phyloP scores from a whole-genome alignment of 2,329 filamentous ascomycete genomes.

The Xylariaceae sp. region DNA sequence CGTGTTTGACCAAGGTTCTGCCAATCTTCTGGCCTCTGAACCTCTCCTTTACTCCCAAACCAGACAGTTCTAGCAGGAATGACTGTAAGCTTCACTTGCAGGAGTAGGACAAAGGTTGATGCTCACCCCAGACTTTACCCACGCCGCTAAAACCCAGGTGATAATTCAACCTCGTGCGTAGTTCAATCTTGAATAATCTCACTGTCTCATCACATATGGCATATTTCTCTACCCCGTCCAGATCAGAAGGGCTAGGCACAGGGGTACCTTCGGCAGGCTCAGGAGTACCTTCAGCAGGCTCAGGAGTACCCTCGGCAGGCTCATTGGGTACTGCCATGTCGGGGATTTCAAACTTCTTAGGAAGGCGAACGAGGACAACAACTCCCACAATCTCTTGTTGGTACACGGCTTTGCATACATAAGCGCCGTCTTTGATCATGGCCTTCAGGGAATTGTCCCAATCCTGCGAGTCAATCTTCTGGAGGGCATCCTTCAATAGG shows the following conservation, averaged over 20 bases:
- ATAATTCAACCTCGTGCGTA: neutral
- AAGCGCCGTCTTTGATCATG: neutral
- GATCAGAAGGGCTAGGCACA: neutral
- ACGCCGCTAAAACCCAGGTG: neutral
- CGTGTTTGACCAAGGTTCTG: conserved; percentile 7
- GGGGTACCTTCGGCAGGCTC: neutral
- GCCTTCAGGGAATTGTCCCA: neutral
- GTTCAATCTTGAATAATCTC: neutral
- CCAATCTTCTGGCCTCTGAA: conserved; percentile 9
- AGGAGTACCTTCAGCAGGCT: too few relatives aligned
- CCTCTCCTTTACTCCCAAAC: conserved; percentile 3
- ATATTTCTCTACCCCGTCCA: neutral
- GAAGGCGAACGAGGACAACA: neutral
- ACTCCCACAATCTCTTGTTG: conserved; percentile 11
- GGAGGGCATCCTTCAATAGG: conserved; percentile 1
- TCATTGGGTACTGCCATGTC: too few relatives aligned
- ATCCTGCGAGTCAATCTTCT: neutral
- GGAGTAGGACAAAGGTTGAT: neutral
- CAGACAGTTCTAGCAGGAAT: neutral
- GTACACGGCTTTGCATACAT: conserved; percentile 1
- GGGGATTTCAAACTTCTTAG: neutral
- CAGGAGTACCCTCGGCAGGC: too few relatives aligned
- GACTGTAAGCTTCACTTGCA: neutral
- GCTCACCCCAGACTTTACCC: conserved; percentile 5
- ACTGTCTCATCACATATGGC: neutral